Evolutionary conservation across 1,284 basidiomycete genomes (phyloP).

Genomic region (Singerocomus inundabilis): DNA sequence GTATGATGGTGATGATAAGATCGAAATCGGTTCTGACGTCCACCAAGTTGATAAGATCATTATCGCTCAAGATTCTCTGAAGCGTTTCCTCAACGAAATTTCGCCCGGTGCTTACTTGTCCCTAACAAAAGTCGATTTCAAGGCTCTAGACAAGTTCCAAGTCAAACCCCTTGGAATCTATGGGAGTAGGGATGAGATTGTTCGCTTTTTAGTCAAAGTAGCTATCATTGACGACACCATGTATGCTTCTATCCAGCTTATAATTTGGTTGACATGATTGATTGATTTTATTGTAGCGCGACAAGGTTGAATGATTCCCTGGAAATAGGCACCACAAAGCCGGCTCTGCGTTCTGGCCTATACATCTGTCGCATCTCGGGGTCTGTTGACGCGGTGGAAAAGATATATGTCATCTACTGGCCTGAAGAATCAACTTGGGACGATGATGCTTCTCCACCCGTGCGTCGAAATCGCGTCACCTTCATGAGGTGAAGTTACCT

Average conservation of each 20-base stretch:
- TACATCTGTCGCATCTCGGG: constrained; percentile 37
- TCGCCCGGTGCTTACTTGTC: constrained; percentile 49
- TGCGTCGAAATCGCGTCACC: constrained; percentile 51
- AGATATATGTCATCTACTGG: constrained; percentile 56
- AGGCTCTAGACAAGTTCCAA: constrained; percentile 41
- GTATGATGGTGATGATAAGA: constrained; percentile 30
- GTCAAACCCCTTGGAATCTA: constrained; percentile 55
- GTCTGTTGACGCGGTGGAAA: constrained; percentile 12
- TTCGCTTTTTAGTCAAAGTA: constrained; percentile 40
- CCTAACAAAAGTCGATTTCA: constrained; percentile 54
- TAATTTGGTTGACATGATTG: not conserved
- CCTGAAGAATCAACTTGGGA: constrained; percentile 62
- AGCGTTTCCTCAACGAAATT: constrained; percentile 44
- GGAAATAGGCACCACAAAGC: constrained; percentile 18
- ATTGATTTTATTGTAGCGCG: constrained; percentile 9
- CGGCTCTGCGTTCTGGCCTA: constrained; percentile 48
- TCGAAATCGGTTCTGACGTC: constrained; percentile 2
- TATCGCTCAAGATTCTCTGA: constrained; percentile 49
- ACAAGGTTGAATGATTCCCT: constrained; percentile 12
- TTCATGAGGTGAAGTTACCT: constrained; percentile 51
- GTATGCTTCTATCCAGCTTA: constrained; percentile 30
- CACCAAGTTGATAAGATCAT: constrained; percentile 56
- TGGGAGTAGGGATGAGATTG: constrained; percentile 49
- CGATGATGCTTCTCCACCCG: constrained; percentile 45
- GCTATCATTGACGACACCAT: constrained; percentile 35